A percentile compares a stretch with the other conserved stretches of the same genome.
Evolutionary conservation across 441 rosid species (phyloP).

Genomic region (Euphorbia schlechtendalii): DNA sequence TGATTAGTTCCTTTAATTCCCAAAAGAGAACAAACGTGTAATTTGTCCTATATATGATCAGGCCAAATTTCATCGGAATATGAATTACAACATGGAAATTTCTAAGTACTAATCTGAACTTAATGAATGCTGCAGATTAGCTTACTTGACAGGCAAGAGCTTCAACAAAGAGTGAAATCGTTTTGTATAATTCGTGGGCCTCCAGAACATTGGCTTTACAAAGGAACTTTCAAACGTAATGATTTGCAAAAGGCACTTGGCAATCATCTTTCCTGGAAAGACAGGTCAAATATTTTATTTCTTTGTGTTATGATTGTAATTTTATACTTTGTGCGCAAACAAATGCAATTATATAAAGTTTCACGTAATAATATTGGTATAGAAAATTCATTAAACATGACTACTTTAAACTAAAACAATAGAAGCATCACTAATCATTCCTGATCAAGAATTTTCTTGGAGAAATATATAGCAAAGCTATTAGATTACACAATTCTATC

Average conservation of each 20-base stretch:
- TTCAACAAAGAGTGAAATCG: constrained; percentile 56
- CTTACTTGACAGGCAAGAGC: constrained; percentile 76
- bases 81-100: neutral
- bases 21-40: neutral
- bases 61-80: neutral
- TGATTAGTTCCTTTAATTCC: neutral
- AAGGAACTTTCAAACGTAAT: constrained; percentile 70
- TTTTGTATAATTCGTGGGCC: constrained; percentile 60
- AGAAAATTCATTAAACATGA: too few relatives aligned
- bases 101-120: neutral
- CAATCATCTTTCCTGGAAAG: constrained; percentile 97
- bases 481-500: too few relatives aligned
- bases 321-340: too few relatives aligned
- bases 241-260: constrained; percentile 92
- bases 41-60: too few relatives aligned
- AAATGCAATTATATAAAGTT: too few relatives aligned
- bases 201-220: constrained; percentile 82
- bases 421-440: too few relatives aligned
- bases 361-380: too few relatives aligned
- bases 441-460: too few relatives aligned
- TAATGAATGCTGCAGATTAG: constrained; percentile 40
- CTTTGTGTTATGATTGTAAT: too few relatives aligned
- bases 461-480: too few relatives aligned
- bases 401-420: too few relatives aligned
- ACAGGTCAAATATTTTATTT: constrained; percentile 44